Evolutionary conservation across 371 early-diverging fungal species (phyloP), one percentile per base, ranked within the genome.

Genomic region (Zopfochytrium polystomum): DNA sequence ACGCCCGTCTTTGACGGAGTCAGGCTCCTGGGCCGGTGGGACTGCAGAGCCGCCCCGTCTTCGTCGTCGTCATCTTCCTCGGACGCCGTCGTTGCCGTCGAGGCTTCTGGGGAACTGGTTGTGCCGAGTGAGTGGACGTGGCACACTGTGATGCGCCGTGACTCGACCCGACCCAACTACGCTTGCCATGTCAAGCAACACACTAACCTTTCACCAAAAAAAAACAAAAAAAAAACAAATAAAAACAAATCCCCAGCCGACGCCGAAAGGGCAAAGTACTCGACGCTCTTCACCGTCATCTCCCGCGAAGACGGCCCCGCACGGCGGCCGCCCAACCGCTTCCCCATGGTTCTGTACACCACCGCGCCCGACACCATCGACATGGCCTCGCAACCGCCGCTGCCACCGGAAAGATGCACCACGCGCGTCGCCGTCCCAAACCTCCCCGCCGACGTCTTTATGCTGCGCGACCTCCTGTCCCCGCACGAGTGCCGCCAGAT

Each of bases 311-410:
- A 70, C 11, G 83, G 83, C 1, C 67, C 71, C 3, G 74, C 73
- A 27, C 74, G 83, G 7, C 74, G 78, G 7, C 75, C 83, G 6
- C 76, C 78, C 30, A 83, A 83, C 60, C 58, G 65, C 38, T 71
- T 78, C 55, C 78, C 78, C 33, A 75, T 79, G 57, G 76, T 73
- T 9, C 62, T 83, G 34, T 80, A 78, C 48, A 70, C 72, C 34
- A 79, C 80, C 11, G 63, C 62, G 7, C 78, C 79, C 2, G 71
- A 67, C 52, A 77, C 79, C 1, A 75, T 82, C 60, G 58, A 62
- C 26, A 58, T 42, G 66, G 18, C 48, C 51, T 5, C 44, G 13
- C 2, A 58, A 31, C n/a, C 45, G 64, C 23, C 77, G 74, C 20
- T 65, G 63, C 44, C 71, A 71, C 22, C 60, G 66, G 20, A 68